Conservation (phyloP, 169 alveolate genomes). For the Plasmodium vivax region DNA sequence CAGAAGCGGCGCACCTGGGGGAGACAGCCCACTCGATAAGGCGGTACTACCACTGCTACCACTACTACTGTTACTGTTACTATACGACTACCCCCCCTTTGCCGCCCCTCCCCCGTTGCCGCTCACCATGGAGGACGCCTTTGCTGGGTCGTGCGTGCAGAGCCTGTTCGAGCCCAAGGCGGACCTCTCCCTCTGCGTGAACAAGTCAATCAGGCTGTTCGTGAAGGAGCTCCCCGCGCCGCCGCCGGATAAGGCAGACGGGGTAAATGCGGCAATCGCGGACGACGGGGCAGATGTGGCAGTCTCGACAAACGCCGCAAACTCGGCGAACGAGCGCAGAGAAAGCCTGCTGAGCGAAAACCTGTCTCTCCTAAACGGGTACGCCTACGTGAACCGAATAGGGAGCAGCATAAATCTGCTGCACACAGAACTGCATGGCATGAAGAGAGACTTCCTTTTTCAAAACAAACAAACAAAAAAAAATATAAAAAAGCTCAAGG, state of each 20-base stretch:
- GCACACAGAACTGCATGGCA: constrained; percentile 33
- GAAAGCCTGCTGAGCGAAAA: constrained; percentile 18
- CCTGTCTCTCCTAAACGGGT: constrained; percentile 49
- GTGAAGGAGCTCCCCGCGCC: constrained; percentile 16
- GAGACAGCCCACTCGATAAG: too few relatives aligned
- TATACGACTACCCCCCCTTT: too few relatives aligned
- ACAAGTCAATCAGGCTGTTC: constrained; percentile 54
- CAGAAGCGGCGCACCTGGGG: too few relatives aligned
- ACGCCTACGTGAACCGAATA: constrained; percentile 32
- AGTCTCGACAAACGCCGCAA: background rate
- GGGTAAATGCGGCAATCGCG: background rate
- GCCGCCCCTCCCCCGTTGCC: background rate
- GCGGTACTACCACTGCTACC: too few relatives aligned
- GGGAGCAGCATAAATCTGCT: constrained; percentile 44
- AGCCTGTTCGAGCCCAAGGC: constrained; percentile 67
- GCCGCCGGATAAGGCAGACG: background rate
- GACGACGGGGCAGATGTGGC: background rate
- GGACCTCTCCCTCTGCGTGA: constrained; percentile 46
- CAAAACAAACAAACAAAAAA: constrained; percentile 40
- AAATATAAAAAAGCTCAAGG: constrained; percentile 22
- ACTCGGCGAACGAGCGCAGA: background rate
- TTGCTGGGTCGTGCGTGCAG: constrained; percentile 52
- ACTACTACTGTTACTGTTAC: too few relatives aligned
- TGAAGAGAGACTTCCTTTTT: constrained; percentile 38
- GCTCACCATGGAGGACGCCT: constrained; percentile 45